Evolutionary conservation across 2,329 filamentous ascomycete genomes (phyloP).

Genomic region (Periconia digitata): DNA sequence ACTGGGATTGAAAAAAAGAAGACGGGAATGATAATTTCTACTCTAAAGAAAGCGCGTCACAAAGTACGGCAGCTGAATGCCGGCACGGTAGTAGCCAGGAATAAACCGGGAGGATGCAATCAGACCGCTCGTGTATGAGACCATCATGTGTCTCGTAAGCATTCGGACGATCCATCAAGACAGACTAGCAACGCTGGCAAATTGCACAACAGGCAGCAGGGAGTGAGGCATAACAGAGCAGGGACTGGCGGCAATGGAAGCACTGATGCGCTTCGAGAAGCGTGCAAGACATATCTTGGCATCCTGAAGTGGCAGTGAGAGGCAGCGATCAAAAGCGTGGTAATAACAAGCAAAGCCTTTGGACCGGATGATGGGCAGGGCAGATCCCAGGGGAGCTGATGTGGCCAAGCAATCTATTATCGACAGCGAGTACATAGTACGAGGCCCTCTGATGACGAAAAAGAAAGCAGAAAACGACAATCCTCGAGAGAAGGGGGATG

Average conservation of each 20-base stretch:
- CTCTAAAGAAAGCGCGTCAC: conserved; percentile 17
- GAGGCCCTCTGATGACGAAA: too few species aligned
- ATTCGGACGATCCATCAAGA: conserved; percentile 22
- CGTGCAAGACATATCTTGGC: conserved; percentile 21
- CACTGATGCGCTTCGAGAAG: conserved; percentile 30
- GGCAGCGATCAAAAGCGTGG: conserved; percentile 17
- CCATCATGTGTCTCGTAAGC: conserved; percentile 23
- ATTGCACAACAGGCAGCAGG: conserved; percentile 17
- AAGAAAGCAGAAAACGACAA: neutral
- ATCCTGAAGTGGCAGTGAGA: conserved; percentile 19
- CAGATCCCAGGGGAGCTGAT: conserved; percentile 9
- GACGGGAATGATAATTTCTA: conserved; percentile 14
- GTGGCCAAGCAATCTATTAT: conserved; percentile 29
- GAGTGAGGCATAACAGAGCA: conserved; percentile 14
- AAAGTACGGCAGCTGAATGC: conserved; percentile 19
- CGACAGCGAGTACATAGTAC: conserved; percentile 20
- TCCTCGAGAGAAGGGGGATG: neutral
- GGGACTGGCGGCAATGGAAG: conserved; percentile 17
- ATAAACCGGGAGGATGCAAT: conserved; percentile 17
- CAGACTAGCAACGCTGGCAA: conserved; percentile 20
- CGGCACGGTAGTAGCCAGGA: conserved; percentile 17
- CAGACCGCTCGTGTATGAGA: conserved; percentile 18
- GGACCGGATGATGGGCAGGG: conserved; percentile 26
- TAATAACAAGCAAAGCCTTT: conserved; percentile 25
- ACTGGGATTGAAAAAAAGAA: conserved; percentile 9